Percentiles rank a stretch among this genome's conserved stretches.
These are phyloP conservation scores for Hysterium pulicare DNA, from an alignment of 2,329 filamentous ascomycete genomes.

Conservation along the genomic window DNA sequence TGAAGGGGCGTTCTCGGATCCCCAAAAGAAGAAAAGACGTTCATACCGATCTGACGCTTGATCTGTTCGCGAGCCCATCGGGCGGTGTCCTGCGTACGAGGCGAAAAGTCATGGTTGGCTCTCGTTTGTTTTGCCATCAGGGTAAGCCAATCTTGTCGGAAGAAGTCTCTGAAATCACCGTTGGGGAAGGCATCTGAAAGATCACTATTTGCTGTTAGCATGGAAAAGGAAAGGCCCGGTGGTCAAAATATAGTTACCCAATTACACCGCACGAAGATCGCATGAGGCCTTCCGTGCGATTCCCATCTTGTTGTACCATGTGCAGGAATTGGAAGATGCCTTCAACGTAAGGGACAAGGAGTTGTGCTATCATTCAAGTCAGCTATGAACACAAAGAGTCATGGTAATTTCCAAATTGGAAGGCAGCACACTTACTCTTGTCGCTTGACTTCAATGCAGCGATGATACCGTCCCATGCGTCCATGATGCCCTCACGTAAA, in stretches of 20 bases:
- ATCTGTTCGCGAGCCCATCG: conserved; percentile 97
- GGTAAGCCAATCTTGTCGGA: conserved; percentile 89
- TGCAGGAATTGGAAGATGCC: conserved; percentile 85
- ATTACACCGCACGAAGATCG: conserved; percentile 96
- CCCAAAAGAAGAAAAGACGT: neutral
- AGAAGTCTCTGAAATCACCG: conserved; percentile 78
- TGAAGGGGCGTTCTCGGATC: neutral
- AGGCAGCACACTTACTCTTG: conserved; percentile 58
- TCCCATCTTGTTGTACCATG: conserved; percentile 66
- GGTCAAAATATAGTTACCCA: conserved; percentile 57
- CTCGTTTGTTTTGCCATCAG: conserved; percentile 89
- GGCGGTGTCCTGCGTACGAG: conserved; percentile 87
- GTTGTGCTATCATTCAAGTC: conserved; percentile 52
- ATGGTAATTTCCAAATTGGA: too few relatives aligned
- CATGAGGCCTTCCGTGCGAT: conserved; percentile 88
- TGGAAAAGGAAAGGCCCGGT: conserved; percentile 8
- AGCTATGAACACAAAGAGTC: conserved; percentile 30
- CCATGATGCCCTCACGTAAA: conserved; percentile 95
- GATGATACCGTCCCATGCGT: conserved; percentile 97
- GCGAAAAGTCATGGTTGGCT: conserved; percentile 78
- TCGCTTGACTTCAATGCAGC: conserved; percentile 82
- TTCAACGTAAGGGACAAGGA: conserved; percentile 73
- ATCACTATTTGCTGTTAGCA: conserved; percentile 61
- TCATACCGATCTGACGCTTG: conserved; percentile 71
- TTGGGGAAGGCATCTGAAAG: conserved; percentile 90